Conservation (phyloP, 169 alveolate genomes). For the Plasmodium berghei region DNA sequence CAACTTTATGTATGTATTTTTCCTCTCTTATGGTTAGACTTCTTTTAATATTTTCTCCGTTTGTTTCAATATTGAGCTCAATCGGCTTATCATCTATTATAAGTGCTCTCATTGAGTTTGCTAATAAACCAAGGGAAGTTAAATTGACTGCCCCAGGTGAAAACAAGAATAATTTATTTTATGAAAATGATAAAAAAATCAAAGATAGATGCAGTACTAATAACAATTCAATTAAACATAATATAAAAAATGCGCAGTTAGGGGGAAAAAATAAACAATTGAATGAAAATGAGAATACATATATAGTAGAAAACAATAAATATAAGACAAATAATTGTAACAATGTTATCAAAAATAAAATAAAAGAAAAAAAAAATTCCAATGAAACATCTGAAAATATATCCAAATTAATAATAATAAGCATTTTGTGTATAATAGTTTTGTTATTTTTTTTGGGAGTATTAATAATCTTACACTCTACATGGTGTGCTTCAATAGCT, state of each 20-base stretch:
- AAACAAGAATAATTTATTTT: no score
- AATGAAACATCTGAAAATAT: conserved; percentile 12
- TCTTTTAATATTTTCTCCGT: conserved; percentile 92
- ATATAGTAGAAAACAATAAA: neutral
- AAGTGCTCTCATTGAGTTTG: conserved; percentile 72
- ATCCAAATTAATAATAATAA: conserved; percentile 9
- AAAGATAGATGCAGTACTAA: no score
- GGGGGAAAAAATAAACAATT: neutral
- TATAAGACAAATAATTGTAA: neutral
- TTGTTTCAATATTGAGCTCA: conserved; percentile 93
- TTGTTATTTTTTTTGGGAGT: conserved; percentile 9
- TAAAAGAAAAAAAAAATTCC: neutral
- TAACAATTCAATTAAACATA: no score
- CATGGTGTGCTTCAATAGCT: conserved; percentile 80
- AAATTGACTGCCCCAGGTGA: no score
- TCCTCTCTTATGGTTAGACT: conserved; percentile 97
- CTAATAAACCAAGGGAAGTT: neutral
- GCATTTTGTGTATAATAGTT: conserved; percentile 16
- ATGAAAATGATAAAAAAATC: no score
- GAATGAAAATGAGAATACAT: neutral
- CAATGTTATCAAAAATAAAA: neutral
- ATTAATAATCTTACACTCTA: conserved; percentile 74
- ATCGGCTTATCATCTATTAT: conserved; percentile 93
- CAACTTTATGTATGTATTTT: conserved; percentile 70
- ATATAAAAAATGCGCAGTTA: no score